Conservation (phyloP, 1,139 yeast species). For the Kodamaea plutei region DNA sequence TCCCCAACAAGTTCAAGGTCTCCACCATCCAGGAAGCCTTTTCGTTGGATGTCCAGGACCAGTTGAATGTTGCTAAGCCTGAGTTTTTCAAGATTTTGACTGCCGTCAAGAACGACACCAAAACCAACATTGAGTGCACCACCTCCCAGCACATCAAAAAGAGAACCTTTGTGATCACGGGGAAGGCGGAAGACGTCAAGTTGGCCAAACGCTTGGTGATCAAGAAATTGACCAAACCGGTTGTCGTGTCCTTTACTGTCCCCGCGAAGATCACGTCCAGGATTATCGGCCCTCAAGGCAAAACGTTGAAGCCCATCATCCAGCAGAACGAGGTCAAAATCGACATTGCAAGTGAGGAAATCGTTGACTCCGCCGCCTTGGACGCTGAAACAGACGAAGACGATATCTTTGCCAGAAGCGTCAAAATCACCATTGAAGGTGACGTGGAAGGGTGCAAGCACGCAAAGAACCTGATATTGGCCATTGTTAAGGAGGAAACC, state of each 20-base stretch:
- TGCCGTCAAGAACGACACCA: conserved; percentile 55
- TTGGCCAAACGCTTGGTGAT: conserved; percentile 74
- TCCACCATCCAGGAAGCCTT: conserved; percentile 69
- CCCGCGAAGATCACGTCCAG: conserved; percentile 79
- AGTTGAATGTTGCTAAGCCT: conserved; percentile 56
- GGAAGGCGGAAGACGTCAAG: conserved; percentile 64
- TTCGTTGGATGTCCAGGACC: conserved; percentile 64
- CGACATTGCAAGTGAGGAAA: conserved; percentile 58
- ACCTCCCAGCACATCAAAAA: conserved; percentile 71
- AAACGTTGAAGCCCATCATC: conserved; percentile 73
- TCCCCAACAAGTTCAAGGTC: conserved; percentile 17
- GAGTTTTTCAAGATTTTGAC: conserved; percentile 64
- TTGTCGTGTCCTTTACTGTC: conserved; percentile 54
- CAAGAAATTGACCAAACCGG: conserved; percentile 74
- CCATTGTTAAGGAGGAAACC: conserved; percentile 74
- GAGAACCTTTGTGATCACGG: conserved; percentile 83
- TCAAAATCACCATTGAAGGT: conserved; percentile 71
- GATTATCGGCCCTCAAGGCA: conserved; percentile 89
- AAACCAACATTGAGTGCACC: conserved; percentile 79
- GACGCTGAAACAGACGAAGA: conserved; percentile 27
- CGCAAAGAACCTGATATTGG: conserved; percentile 68
- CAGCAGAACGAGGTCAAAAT: conserved; percentile 68
- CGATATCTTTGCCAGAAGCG: conserved; percentile 51
- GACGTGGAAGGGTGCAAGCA: conserved; percentile 77
- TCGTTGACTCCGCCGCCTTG: conserved; percentile 16